A percentile compares a stretch with the other conserved stretches of the same genome.
These are phyloP conservation scores for Phytophthora tubulina DNA, from an alignment of 352 stramenopile species.

Conservation along the genomic window DNA sequence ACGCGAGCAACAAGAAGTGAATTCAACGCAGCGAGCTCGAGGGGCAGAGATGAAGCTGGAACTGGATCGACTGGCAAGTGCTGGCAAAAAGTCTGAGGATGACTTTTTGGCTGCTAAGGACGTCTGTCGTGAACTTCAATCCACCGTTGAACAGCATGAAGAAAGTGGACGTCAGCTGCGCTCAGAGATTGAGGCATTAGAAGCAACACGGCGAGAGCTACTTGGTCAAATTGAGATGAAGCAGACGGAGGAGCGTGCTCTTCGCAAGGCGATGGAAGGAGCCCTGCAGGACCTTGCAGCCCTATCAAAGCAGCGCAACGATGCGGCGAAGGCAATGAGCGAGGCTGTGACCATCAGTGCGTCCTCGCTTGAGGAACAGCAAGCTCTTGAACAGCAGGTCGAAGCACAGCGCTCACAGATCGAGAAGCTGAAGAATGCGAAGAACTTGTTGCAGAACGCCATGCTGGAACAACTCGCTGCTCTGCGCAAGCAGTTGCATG, in stretches of 20 bases:
- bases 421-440: slow-evolving; percentile 80
- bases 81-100: slow-evolving; percentile 50
- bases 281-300: slow-evolving; percentile 69
- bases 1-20: slow-evolving; percentile 49
- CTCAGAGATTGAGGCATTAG: slow-evolving; percentile 38
- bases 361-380: slow-evolving; percentile 82
- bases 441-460: slow-evolving; percentile 80
- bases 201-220: slow-evolving; percentile 42
- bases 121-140: slow-evolving; percentile 62
- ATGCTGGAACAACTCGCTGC: slow-evolving; percentile 86
- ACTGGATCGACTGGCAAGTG: slow-evolving; percentile 43
- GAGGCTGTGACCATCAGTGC: slow-evolving; percentile 86
- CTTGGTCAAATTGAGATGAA: slow-evolving; percentile 58
- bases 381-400: slow-evolving; percentile 66
- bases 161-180: slow-evolving; percentile 32
- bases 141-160: slow-evolving; percentile 48
- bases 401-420: slow-evolving; percentile 74
- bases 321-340: slow-evolving; percentile 84
- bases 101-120: slow-evolving; percentile 64
- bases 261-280: slow-evolving; percentile 74
- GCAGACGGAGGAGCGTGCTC: slow-evolving; percentile 53
- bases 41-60: slow-evolving; percentile 49
- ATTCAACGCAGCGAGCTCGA: slow-evolving; percentile 42
- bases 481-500: slow-evolving; percentile 80
- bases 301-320: slow-evolving; percentile 79